These are phyloP conservation scores for Agrostemma githago DNA, from an alignment of 148 eudicot genomes.

Conservation along the genomic window DNA sequence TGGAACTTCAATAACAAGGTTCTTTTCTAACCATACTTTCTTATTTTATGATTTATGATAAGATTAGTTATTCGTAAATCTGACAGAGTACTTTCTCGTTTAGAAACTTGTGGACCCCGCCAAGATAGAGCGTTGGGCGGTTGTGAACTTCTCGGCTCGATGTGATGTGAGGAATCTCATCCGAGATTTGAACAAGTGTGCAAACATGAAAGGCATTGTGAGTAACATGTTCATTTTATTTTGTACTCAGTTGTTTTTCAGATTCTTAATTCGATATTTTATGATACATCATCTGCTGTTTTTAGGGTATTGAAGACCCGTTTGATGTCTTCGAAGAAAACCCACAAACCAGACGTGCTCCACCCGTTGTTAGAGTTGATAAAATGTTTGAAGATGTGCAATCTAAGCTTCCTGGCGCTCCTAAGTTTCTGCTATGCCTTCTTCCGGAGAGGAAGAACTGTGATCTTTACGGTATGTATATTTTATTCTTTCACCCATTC, in stretches of 20 bases:
- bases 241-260: not conserved
- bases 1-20: conserved; percentile 98
- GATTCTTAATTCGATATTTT: not conserved
- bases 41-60: not conserved
- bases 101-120: conserved; percentile 73
- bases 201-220: conserved; percentile 75
- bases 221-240: conserved; percentile 20
- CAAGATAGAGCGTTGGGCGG: conserved; percentile 70
- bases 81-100: conserved; percentile 25
- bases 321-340: conserved; percentile 76
- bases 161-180: conserved; percentile 56
- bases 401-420: conserved; percentile 81
- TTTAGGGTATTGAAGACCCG: conserved; percentile 59
- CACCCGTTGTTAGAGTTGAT: conserved; percentile 79
- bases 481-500: not conserved
- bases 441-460: conserved; percentile 94
- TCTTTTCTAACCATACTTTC: not conserved
- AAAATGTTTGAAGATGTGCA: conserved; percentile 80
- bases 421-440: conserved; percentile 73
- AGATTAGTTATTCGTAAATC: conserved; percentile 20
- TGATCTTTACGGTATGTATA: conserved; percentile 60
- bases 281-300: not conserved
- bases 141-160: conserved; percentile 84
- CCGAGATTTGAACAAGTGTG: conserved; percentile 62
- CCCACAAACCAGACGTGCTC: conserved; percentile 68